Evolutionary conservation across 768 basidiomycete species (phyloP).

Genomic region (Rhodotorula sphaerocarpa): DNA sequence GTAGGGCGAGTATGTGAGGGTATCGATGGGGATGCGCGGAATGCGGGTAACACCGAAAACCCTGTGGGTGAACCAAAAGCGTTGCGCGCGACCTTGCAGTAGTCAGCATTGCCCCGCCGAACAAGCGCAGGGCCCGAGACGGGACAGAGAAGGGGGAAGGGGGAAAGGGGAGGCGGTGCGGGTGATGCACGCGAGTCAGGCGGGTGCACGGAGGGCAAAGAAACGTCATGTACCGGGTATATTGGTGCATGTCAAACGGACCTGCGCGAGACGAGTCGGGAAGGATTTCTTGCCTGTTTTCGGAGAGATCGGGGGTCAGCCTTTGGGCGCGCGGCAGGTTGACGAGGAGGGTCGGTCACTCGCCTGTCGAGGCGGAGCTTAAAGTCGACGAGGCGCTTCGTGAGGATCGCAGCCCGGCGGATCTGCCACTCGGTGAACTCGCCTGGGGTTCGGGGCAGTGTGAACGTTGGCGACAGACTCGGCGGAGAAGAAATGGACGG

Average conservation of each 20-base stretch:
- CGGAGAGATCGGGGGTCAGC: background rate
- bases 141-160: background rate
- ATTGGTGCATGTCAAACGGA: conserved; percentile 49
- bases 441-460: conserved; percentile 36
- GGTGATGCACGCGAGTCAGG: conserved; percentile 12
- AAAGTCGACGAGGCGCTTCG: conserved; percentile 63
- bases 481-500: background rate
- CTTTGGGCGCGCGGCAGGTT: too few species aligned
- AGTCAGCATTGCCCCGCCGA: conserved; percentile 10
- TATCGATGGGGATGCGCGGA: conserved; percentile 61
- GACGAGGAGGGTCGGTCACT: background rate
- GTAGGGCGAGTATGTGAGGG: conserved; percentile 51
- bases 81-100: conserved; percentile 34
- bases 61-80: conserved; percentile 40
- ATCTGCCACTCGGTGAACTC: conserved; percentile 71
- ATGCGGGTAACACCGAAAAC: conserved; percentile 69
- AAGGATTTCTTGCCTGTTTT: conserved; percentile 62
- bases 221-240: conserved; percentile 40
- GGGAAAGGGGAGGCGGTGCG: conserved; percentile 5
- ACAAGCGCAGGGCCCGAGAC: background rate
- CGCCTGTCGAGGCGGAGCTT: conserved; percentile 46
- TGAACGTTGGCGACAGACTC: too few species aligned
- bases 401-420: conserved; percentile 71
- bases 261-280: conserved; percentile 67
- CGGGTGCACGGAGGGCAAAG: background rate